Conservation (phyloP, 2,329 filamentous ascomycete species). For the Colletotrichum destructivum region DNA sequence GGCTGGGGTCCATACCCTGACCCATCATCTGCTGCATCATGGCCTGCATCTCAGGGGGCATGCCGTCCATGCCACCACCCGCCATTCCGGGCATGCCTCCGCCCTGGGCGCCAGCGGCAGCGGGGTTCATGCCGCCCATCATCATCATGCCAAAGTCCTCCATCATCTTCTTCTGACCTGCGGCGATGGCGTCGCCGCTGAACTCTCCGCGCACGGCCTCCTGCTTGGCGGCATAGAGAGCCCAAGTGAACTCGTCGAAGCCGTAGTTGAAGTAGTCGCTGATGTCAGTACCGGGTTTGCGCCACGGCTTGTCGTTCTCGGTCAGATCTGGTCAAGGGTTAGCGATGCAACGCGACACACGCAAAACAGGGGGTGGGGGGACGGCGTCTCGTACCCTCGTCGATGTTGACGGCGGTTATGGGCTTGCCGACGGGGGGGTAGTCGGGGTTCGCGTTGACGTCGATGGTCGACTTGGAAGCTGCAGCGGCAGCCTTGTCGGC, state of each 20-base stretch:
- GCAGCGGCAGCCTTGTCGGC: conserved; percentile 73
- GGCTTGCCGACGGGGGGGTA: conserved; percentile 87
- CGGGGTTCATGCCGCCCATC: conserved; percentile 70
- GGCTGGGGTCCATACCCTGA: conserved; percentile 74
- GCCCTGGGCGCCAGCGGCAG: conserved; percentile 49
- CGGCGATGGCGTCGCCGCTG: conserved; percentile 74
- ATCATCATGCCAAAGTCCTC: conserved; percentile 79
- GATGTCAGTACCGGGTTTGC: conserved; percentile 92
- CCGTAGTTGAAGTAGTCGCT: conserved; percentile 99
- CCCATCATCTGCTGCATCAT: conserved; percentile 82
- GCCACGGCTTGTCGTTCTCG: conserved; percentile 94
- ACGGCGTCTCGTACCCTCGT: conserved; percentile 65
- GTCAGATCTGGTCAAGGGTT: conserved; percentile 67
- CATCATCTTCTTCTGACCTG: conserved; percentile 84
- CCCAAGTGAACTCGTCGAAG: conserved; percentile 99
- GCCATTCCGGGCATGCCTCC: conserved; percentile 64
- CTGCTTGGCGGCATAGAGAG: conserved; percentile 92
- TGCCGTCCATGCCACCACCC: conserved; percentile 69
- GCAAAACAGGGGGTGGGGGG: not conserved
- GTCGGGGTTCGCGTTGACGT: conserved; percentile 85
- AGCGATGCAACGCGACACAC: not conserved
- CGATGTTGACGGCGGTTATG: conserved; percentile 82
- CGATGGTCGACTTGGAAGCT: conserved; percentile 84
- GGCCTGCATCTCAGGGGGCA: conserved; percentile 76
- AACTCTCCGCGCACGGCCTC: conserved; percentile 84